Conservation (phyloP, 2,329 filamentous ascomycete species). For the Emmonsia crescens region DNA sequence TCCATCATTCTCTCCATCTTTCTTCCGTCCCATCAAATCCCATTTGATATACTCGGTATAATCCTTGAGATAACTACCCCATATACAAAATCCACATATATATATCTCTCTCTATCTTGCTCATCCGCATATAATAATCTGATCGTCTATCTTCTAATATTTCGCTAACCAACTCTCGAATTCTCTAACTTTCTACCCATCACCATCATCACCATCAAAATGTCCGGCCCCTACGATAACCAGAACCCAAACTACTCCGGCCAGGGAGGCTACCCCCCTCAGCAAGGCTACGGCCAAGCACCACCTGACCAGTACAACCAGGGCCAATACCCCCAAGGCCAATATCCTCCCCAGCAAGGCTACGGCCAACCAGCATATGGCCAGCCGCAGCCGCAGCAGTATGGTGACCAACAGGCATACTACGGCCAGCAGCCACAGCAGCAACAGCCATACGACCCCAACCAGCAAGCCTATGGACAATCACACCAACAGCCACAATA, state of each 20-base stretch:
- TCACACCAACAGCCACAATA: slow-evolving; percentile 5
- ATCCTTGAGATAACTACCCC: neutral
- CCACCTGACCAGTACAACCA: slow-evolving; percentile 15
- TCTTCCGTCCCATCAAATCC: neutral
- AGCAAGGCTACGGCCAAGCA: slow-evolving; percentile 21
- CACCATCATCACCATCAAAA: slow-evolving; percentile 6
- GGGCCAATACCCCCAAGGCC: slow-evolving; percentile 12
- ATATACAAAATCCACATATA: neutral
- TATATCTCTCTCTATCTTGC: neutral
- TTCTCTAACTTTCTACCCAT: neutral
- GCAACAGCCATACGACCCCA: slow-evolving; percentile 12
- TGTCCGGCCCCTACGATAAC: slow-evolving; percentile 13
- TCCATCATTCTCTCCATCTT: neutral
- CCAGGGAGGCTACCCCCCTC: slow-evolving; percentile 18
- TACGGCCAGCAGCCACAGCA: slow-evolving; percentile 4
- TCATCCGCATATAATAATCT: neutral
- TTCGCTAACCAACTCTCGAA: neutral
- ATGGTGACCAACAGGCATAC: neutral
- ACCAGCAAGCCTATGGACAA: neutral
- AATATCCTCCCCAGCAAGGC: slow-evolving; percentile 13
- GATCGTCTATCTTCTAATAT: neutral
- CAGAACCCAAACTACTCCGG: slow-evolving; percentile 15
- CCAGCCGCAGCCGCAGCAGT: slow-evolving; percentile 13
- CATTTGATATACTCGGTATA: too few relatives aligned
- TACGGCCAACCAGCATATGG: slow-evolving; percentile 14